Evolutionary conservation across 345 rosid species (phyloP).

Genomic region (Arabidopsis arenosa): DNA sequence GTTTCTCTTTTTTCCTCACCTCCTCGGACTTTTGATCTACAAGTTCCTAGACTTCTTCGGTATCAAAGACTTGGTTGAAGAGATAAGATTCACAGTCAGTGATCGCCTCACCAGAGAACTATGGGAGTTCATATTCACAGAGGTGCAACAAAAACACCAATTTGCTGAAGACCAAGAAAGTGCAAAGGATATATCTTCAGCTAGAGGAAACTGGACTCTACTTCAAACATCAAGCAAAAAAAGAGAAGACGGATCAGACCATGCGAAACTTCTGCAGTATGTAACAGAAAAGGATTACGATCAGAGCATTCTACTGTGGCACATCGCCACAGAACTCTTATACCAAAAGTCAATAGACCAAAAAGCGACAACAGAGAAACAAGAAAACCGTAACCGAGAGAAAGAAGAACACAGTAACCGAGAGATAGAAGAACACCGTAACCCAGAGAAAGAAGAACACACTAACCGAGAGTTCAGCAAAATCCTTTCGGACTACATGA

Average conservation of each 20-base stretch:
- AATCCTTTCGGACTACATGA: slow-evolving; percentile 63
- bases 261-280: slow-evolving; percentile 37
- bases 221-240: slow-evolving; percentile 6
- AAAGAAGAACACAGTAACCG: no score
- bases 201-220: slow-evolving; percentile 62
- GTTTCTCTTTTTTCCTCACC: background rate
- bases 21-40: background rate
- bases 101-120: slow-evolving; percentile 55
- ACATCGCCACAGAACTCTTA: slow-evolving; percentile 61
- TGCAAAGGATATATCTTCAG: slow-evolving; percentile 49
- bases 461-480: slow-evolving; percentile 48
- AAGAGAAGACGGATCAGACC: background rate
- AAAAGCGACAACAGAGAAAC: background rate
- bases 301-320: slow-evolving; percentile 62
- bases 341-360: slow-evolving; percentile 18
- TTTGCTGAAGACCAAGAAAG: slow-evolving; percentile 53
- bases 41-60: slow-evolving; percentile 24
- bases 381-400: no score
- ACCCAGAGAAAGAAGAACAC: slow-evolving; percentile 12
- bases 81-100: slow-evolving; percentile 42
- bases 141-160: slow-evolving; percentile 50
- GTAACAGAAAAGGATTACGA: slow-evolving; percentile 50
- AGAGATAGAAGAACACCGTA: no score
- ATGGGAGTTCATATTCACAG: slow-evolving; percentile 58
- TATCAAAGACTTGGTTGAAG: slow-evolving; percentile 43